Conservation (phyloP, 2,329 filamentous ascomycete species). For the Macroventuria anomochaeta region DNA sequence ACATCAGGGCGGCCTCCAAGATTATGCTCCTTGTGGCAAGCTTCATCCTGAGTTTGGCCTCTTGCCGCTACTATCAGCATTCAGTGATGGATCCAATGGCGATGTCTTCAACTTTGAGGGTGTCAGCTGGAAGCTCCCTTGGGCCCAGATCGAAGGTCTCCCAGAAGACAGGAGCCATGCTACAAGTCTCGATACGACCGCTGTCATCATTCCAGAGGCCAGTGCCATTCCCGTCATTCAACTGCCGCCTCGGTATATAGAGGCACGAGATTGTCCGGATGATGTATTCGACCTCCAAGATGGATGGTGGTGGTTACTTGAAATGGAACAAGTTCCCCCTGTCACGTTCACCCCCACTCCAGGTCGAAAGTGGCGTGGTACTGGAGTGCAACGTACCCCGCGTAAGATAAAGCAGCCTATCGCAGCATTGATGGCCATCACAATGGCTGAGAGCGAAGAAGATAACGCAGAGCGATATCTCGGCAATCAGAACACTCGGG, state of each 20-base stretch:
- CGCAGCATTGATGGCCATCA: slow-evolving; percentile 17
- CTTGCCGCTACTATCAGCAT: slow-evolving; percentile 7
- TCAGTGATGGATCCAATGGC: slow-evolving; percentile 25
- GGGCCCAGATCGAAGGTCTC: neutral
- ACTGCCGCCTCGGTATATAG: neutral
- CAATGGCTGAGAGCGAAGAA: neutral
- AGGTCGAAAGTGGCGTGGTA: slow-evolving; percentile 8
- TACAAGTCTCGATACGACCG: neutral
- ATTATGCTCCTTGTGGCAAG: slow-evolving; percentile 26
- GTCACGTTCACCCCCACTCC: slow-evolving; percentile 4
- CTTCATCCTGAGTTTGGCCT: slow-evolving; percentile 23
- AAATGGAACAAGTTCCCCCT: slow-evolving; percentile 1
- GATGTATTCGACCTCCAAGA: slow-evolving; percentile 24
- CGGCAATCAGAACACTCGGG: neutral
- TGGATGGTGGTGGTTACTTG: slow-evolving; percentile 24
- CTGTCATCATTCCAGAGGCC: too few relatives aligned
- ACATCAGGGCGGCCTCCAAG: slow-evolving; percentile 21
- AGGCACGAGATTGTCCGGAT: slow-evolving; percentile 22
- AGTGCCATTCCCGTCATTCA: neutral
- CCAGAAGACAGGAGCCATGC: too few relatives aligned
- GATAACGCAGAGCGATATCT: slow-evolving; percentile 1
- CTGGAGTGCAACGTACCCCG: neutral
- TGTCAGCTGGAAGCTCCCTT: slow-evolving; percentile 18
- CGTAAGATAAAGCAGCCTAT: slow-evolving; percentile 22
- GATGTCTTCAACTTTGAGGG: slow-evolving; percentile 28